Conservation (phyloP, 176 grass and related monocot genomes). For the Carex scoparia region DNA sequence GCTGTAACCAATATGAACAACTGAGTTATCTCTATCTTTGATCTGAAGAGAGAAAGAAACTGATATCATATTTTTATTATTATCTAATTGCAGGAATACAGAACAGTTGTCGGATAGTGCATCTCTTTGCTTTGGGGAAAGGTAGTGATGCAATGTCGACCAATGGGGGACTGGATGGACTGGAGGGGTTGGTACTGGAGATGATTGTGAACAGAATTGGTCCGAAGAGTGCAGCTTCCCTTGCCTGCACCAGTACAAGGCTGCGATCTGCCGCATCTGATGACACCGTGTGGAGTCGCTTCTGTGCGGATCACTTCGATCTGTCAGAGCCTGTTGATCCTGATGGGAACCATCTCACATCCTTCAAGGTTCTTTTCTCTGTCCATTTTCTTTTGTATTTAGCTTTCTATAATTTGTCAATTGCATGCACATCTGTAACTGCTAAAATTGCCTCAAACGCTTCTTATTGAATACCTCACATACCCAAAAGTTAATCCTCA, state of each 20-base stretch:
- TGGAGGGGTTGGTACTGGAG: constrained; percentile 52
- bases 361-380: constrained; percentile 54
- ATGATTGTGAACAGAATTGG: constrained; percentile 58
- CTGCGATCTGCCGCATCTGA: constrained; percentile 42
- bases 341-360: constrained; percentile 41
- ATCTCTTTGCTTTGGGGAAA: no score
- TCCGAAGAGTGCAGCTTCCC: constrained; percentile 35
- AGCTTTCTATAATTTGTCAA: neutral
- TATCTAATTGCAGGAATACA: no score
- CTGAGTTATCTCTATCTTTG: neutral
- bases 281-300: constrained; percentile 57
- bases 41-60: neutral
- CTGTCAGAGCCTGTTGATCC: constrained; percentile 52
- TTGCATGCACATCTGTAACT: neutral
- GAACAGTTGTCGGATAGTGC: no score
- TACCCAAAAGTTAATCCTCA: neutral
- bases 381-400: neutral
- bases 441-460: neutral
- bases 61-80: neutral
- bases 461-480: neutral
- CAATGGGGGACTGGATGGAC: constrained; percentile 36
- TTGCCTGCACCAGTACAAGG: constrained; percentile 59
- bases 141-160: neutral
- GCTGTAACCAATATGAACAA: neutral
- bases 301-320: constrained; percentile 58